Evolutionary conservation across 2,329 filamentous ascomycete genomes (phyloP), one percentile per base, ranked within the genome.

Genomic region (Pseudogymnoascus sp.): DNA sequence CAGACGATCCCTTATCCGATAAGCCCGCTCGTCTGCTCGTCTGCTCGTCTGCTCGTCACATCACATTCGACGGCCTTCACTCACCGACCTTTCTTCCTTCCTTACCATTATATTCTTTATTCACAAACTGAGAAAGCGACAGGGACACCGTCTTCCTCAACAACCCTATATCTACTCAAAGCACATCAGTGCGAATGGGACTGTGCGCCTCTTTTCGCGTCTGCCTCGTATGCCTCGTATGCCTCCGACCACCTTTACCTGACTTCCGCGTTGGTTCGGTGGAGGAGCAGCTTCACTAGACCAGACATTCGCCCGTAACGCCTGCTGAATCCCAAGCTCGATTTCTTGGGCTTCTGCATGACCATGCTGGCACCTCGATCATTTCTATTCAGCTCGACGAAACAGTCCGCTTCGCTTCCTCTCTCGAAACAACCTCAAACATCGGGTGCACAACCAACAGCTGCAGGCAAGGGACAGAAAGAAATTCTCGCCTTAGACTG

Each of bases 361-460:
- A 70, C 63, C 36, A 73, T 71, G 70, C 48, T 71, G 39, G 66
- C 68, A 64, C 68, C 70, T 23, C 64, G 71, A 61, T 68, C 66
- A 19, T 72, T 70, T 48, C 66, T 70, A 11, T 73, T 72, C 65
- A 68, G 51, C 28, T 57, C 51, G 51, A 57, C 51, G 2, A 57
- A 57, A 34, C 51, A 34, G 28, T 19, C 51, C n/a, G 28, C 25
- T 34, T 10, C 51, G 2, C 51, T 34, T 34, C 48, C 48, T 54
- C 25, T 23, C n/a, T 13, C 48, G 2, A 16, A 6, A 54, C 51
- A 57, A 57, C n/a, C 25, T 13, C 51, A 28, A 57, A 21, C 25
- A 21, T 34, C 51, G n/a, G 16, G 34, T 57, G 5, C 51, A 19
- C 8, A 7, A 13, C 51, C 28, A 8, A 13, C 51, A 13, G 34